Evolutionary conservation across 805 yeast species (phyloP), one percentile per base, ranked within the genome.

Genomic region (Jamesozyma jinghongensis): DNA sequence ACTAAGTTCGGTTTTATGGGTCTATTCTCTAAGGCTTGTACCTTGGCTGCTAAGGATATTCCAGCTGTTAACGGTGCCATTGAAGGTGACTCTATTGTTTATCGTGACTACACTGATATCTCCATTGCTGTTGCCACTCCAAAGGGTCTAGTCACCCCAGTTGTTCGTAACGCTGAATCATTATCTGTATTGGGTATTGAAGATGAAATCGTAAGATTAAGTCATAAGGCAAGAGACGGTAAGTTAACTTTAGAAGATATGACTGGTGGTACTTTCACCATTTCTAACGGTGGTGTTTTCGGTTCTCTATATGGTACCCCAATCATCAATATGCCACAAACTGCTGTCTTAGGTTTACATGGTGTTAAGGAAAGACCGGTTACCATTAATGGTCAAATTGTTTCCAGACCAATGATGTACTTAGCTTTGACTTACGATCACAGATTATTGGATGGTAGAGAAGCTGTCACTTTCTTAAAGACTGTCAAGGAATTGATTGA

Each of bases 231-330:
- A 48, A 85, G 97, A 68, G 97, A 90, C 63, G 92, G 92, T 60
- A 88, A 92, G 71, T 76, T 92, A 61, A 85, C 97, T 41, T 69
- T 92, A 51, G 98, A 92, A 73, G 98, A 92, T 67, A 90, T 92
- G 97, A 77, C 96, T 46, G 98, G 98, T 66, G 98, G 98, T 67
- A 88, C 97, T 45, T 88, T 92, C 75, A 92, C 98, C 59, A 92
- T 92, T 58, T 92, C 97, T 41, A 92, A 92, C 71, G 98, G 98
- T 65, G 98, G 98, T 67, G 96, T 92, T 43, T 92, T 92, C 59
- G 98, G 98, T 50, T 92, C 97, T 19, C 73, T 92, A 52, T 86
- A 83, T 66, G 98, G 98, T 65, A 92, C 98, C 40, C 98, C 98
- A 59, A 92, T 92, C 68, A 90, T 92, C 65, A 92, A 92, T 77